Base-by-base conservation (phyloP, 805 yeast species). In the Myxozyma monticola region DNA sequence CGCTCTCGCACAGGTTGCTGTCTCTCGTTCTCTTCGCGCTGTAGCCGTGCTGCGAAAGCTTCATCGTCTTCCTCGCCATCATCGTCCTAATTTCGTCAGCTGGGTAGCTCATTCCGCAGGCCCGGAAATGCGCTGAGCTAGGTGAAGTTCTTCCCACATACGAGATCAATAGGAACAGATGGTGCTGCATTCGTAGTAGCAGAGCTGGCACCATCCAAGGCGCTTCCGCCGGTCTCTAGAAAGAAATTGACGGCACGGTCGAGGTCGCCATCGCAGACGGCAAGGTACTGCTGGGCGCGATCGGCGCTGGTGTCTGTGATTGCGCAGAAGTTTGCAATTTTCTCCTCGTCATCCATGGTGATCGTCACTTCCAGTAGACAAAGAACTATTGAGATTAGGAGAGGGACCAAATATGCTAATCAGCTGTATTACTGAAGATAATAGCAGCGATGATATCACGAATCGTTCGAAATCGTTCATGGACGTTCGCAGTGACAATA, bases 171-270 rank as follows among this genome's bases (percentile, higher is more conserved):
- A 30, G 24, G 21, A 33, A 25, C 41, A 12, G n/a, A 9, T 15
- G 43, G 12, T 14, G 18, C 20, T 12, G 36, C 31, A 20, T 14
- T 18, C 3, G 50, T 9, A 9, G 20, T 30, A 30, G 49, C 29
- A 37, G 38, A 4, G 7, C 43, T 9, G 31, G 51, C 25, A 6
- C 45, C 49, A 36, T 48, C 57, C 17, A 63, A 54, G 8, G 68
- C 48, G 14, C 64, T 70, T 36, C 75, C 76, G 15, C 71, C 73
- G 40, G 67, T 48, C 59, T 93, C 98, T 69, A 85, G 83, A 67
- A 71, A 93, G 37, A 93, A 71, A 12, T 88, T 80, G 6, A 93
- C 86, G 0, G 99, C 98, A 18, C 81, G 78, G 49, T 90, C 96
- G 29, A 91, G 65, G 65, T 88, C 80, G 39, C 81, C 80, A 42